Evolutionary conservation across 129 eudicot species (phyloP).

Genomic region (Calendula officinalis): DNA sequence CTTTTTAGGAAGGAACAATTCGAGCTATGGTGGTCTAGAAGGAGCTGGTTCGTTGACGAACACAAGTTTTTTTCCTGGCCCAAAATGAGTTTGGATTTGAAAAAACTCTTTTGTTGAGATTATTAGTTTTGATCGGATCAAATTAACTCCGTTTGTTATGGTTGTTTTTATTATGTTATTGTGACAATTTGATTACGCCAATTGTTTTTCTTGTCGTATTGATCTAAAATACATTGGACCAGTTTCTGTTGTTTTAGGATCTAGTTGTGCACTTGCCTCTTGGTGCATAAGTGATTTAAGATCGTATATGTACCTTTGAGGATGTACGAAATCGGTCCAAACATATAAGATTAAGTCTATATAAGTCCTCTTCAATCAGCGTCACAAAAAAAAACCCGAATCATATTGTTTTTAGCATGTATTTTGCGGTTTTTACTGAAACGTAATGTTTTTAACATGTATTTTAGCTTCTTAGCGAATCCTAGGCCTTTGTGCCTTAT

Average conservation of each 20-base stretch:
- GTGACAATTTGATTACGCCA: background rate
- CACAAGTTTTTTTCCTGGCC: conserved; percentile 11
- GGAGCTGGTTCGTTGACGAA: conserved; percentile 45
- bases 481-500: too few relatives aligned
- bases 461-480: too few relatives aligned
- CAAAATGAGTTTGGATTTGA: conserved; percentile 28
- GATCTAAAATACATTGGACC: conserved; percentile 1
- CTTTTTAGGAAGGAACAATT: conserved; percentile 46
- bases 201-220: conserved; percentile 11
- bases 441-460: too few relatives aligned
- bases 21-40: conserved; percentile 32
- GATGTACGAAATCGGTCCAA: too few relatives aligned
- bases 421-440: too few relatives aligned
- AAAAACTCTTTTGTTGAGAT: conserved; percentile 18
- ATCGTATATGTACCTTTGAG: too few relatives aligned
- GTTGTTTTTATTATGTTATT: background rate
- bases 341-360: too few relatives aligned
- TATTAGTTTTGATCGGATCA: conserved; percentile 29
- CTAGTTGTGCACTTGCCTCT: background rate
- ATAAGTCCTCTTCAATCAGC: too few relatives aligned
- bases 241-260: background rate
- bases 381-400: too few relatives aligned
- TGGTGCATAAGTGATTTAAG: background rate
- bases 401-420: too few relatives aligned
- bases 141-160: background rate